Conservation (phyloP, 352 stramenopile species). For the Globisporangium perplexum region DNA sequence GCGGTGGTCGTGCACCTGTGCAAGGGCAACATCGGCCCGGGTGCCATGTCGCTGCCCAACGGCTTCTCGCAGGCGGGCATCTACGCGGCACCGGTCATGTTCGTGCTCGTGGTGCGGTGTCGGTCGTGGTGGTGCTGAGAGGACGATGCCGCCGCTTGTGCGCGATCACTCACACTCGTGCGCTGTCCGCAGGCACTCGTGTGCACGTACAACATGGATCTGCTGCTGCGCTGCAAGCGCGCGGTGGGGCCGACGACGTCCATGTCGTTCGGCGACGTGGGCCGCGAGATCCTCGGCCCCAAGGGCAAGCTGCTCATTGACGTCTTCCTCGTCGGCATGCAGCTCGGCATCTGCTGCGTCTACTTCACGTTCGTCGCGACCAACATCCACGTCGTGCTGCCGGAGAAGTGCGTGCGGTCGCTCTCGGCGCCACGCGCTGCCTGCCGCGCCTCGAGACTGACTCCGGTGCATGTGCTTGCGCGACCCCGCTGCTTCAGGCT, state of each 20-base stretch:
- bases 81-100: conserved; percentile 50
- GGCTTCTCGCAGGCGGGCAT: conserved; percentile 74
- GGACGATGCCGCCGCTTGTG: not conserved
- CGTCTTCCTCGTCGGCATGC: conserved; percentile 72
- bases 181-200: conserved; percentile 36
- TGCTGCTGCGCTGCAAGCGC: conserved; percentile 65
- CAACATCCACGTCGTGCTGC: conserved; percentile 73
- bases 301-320: conserved; percentile 68
- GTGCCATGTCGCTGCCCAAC: conserved; percentile 72
- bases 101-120: conserved; percentile 40
- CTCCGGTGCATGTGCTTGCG: conserved; percentile 1
- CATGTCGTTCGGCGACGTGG: conserved; percentile 77
- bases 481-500: conserved; percentile 30
- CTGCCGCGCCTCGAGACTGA: not conserved
- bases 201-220: conserved; percentile 82
- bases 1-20: conserved; percentile 60
- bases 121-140: not conserved
- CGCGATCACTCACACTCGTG: not conserved
- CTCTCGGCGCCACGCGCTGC: not conserved
- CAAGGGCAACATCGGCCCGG: conserved; percentile 76
- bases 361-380: conserved; percentile 84
- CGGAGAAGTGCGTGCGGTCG: conserved; percentile 40
- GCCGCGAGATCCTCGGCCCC: conserved; percentile 44
- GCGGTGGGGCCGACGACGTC: conserved; percentile 38
- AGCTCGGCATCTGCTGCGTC: conserved; percentile 78